Evolutionary conservation across 129 eudicot genomes (phyloP), one percentile per base, ranked within the genome.

Genomic region (Helichrysum umbraculigerum): DNA sequence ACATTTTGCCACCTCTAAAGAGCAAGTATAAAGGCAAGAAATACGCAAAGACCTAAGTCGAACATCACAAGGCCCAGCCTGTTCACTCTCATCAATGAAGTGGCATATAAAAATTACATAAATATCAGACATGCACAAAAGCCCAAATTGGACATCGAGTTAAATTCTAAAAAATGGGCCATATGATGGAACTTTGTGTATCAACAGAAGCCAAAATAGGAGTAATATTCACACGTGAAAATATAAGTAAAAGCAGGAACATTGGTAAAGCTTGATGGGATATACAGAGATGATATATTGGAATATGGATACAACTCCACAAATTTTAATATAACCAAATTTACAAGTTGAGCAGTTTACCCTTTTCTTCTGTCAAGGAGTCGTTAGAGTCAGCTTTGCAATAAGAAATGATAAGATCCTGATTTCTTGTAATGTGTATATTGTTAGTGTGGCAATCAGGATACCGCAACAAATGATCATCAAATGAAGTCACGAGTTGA

Each of bases 401-500:
- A 62, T 62, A 62, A 21, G 68, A 62, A 62, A 62, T 62, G n/a
- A 62, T 28, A 62, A 62, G 35, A 28, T 62, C 68, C n/a, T 29
- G 39, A 62, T 62, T 29, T 0, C 68, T 62, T 29, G 68, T 62
- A 14, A 29, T 62, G 70, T 65, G 34, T 30, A 33, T 65, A 33
- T 65, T 30, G 44, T 65, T 64, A 33, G 47, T 65, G 28, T 33
- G 34, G 47, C 47, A 65, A 32, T 65, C 22, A 33, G 70, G 70
- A 32, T 65, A n/a, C 44, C 25, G 28, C 47, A 65, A 30, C 5
- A 30, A 12, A 32, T 65, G 47, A 65, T 30, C 68, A 15, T 63
- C 68, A 63, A 63, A 63, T 63, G 68, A 60, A 60, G 35, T 60
- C 66, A 60, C 66, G 25, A 60, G 66, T 25, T 60, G 32, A 21